These are phyloP conservation scores for Fusarium bulbicola DNA, from an alignment of 2,329 filamentous ascomycete genomes.

Conservation along the genomic window DNA sequence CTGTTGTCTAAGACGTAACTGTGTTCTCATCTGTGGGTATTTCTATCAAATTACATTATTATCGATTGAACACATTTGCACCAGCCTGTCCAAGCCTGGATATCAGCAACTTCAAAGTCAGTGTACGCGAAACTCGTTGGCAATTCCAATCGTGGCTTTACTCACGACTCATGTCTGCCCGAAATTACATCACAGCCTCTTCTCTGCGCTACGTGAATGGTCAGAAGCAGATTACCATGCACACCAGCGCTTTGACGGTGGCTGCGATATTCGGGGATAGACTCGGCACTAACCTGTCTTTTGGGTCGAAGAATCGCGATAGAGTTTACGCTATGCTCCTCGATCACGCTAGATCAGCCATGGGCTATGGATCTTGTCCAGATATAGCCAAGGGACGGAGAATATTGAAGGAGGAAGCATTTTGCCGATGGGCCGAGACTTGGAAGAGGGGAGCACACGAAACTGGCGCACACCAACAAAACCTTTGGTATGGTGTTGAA, in stretches of 20 bases:
- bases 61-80: too few relatives aligned
- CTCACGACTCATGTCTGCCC: neutral
- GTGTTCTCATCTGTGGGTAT: too few relatives aligned
- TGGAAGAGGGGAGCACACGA: neutral
- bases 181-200: neutral
- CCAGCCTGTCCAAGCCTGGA: too few relatives aligned
- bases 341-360: neutral
- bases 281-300: neutral
- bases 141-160: neutral
- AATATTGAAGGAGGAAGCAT: neutral
- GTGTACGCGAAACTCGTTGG: too few relatives aligned
- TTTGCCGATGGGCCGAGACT: neutral
- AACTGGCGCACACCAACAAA: neutral
- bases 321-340: neutral
- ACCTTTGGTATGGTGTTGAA: neutral
- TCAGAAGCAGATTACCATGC: neutral
- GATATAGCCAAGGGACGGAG: fast-evolving
- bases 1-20: too few relatives aligned
- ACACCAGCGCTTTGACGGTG: neutral
- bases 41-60: too few relatives aligned
- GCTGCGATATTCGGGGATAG: neutral
- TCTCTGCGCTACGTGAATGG: fast-evolving
- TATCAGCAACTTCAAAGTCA: too few relatives aligned
- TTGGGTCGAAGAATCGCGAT: neutral
- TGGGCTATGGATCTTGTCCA: neutral